Conservation (phyloP, 2,329 filamentous ascomycete species). For the Juglanconis oblonga region DNA sequence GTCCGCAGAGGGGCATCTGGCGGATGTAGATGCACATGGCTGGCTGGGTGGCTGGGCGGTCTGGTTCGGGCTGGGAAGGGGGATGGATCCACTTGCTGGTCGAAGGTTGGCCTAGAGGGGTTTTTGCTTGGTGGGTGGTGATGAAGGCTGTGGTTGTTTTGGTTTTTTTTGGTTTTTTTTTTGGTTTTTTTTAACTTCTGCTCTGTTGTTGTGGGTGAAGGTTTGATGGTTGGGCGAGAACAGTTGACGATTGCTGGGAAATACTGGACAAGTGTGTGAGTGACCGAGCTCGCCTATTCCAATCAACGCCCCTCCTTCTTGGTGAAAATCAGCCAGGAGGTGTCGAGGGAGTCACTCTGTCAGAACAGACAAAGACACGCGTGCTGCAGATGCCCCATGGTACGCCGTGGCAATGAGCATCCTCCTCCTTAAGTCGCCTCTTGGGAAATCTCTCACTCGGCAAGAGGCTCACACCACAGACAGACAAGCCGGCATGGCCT, state of each 20-base stretch:
- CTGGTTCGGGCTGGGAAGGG: background rate
- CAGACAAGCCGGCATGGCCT: background rate
- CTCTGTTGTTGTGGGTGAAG: too few species aligned
- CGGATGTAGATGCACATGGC: conserved; percentile 26
- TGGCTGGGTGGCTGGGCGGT: background rate
- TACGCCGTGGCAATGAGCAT: background rate
- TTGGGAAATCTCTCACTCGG: background rate
- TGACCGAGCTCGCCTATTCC: background rate
- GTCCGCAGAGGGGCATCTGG: conserved; percentile 23
- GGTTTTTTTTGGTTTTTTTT: too few species aligned
- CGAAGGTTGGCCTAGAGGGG: too few species aligned
- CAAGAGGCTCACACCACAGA: background rate
- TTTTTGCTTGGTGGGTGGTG: too few species aligned
- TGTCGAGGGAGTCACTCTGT: background rate
- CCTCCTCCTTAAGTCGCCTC: background rate
- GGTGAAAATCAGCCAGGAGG: background rate
- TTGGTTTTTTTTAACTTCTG: too few species aligned
- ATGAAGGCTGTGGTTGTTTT: too few species aligned
- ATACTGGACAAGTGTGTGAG: background rate
- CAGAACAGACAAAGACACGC: background rate
- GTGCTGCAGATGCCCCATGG: background rate
- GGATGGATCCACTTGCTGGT: too few species aligned
- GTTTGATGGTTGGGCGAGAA: too few species aligned
- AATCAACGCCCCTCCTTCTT: background rate
- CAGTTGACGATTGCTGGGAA: too few species aligned